A percentile compares a stretch with the other conserved stretches of the same genome.
Conservation (phyloP, 2,329 filamentous ascomycete species). For the Claviceps paspali region DNA sequence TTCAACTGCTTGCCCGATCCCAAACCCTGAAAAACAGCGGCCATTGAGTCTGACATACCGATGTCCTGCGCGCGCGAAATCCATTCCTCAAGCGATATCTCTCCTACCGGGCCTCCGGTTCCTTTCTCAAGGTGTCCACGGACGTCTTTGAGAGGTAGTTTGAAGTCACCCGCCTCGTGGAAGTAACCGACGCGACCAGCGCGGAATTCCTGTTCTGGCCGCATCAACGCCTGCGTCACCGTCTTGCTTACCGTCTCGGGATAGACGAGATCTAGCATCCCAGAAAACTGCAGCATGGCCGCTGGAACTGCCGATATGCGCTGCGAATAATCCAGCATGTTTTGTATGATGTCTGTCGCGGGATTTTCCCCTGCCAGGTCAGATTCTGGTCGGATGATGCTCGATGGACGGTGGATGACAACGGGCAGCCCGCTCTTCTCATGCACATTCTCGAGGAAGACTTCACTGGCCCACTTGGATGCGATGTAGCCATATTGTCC, state of each 20-base stretch:
- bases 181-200: background rate
- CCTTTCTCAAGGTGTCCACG: background rate
- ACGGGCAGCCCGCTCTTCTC: slow-evolving; percentile 2
- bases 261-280: background rate
- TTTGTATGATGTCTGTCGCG: background rate
- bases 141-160: background rate
- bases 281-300: background rate
- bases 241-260: background rate
- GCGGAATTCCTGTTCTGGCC: background rate
- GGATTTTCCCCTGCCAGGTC: background rate
- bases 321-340: background rate
- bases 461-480: slow-evolving; percentile 19
- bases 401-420: slow-evolving; percentile 7
- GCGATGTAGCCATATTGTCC: slow-evolving; percentile 16
- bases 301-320: background rate
- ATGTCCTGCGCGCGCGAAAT: background rate
- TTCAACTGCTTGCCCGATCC: background rate
- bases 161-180: background rate
- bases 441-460: slow-evolving; percentile 12
- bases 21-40: background rate
- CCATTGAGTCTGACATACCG: background rate
- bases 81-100: background rate
- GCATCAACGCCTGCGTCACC: background rate
- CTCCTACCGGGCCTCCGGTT: background rate
- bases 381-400: slow-evolving; percentile 1